Evolutionary conservation across 306 rosid genomes (phyloP).

Genomic region (Fagus crenata): DNA sequence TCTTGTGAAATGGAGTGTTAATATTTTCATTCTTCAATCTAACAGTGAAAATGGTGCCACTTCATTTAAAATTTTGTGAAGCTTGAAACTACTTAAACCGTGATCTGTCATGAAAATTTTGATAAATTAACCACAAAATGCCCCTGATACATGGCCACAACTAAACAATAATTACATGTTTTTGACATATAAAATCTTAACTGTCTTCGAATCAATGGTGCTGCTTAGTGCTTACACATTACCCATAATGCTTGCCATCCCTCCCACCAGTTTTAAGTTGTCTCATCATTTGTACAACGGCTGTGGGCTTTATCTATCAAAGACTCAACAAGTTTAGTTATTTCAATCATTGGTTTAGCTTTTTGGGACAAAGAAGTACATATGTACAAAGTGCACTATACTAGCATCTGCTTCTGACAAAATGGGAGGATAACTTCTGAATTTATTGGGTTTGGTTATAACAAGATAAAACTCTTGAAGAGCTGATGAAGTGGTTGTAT

Average conservation of each 20-base stretch:
- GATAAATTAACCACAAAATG: neutral
- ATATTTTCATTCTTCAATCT: too few relatives aligned
- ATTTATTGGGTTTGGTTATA: neutral
- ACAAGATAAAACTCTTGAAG: neutral
- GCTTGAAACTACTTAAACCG: too few relatives aligned
- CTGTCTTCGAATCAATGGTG: neutral
- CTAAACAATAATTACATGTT: neutral
- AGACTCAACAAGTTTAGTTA: neutral
- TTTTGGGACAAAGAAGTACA: neutral
- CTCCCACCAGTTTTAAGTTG: neutral
- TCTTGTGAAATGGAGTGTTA: too few relatives aligned
- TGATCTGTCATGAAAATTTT: neutral
- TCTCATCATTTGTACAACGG: neutral
- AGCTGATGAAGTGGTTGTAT: neutral
- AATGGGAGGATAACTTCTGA: neutral
- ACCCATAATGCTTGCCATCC: neutral
- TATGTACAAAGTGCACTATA: neutral
- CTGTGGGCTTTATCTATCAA: neutral
- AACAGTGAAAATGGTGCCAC: too few relatives aligned
- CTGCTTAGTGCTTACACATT: neutral
- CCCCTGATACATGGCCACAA: neutral
- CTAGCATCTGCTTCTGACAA: neutral
- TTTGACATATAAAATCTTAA: neutral
- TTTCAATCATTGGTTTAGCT: neutral
- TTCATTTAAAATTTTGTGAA: too few relatives aligned